A percentile compares a stretch with the other conserved stretches of the same genome.
Conservation (phyloP, 2,329 filamentous ascomycete genomes). For the Dothiorella sarmentorum region DNA sequence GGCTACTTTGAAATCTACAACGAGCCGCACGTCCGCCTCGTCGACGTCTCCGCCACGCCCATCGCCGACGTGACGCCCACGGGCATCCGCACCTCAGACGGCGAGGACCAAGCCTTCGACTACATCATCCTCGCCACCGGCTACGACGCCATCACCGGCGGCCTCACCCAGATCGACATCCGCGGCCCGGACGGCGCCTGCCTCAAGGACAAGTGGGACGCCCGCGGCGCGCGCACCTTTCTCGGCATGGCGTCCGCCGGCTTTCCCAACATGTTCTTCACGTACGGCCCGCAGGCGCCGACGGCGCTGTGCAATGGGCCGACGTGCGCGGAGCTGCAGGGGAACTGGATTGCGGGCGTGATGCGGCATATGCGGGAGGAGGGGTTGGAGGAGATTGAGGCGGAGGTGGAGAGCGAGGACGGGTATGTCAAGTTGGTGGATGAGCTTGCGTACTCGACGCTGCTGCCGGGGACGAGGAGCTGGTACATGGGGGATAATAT, state of each 20-base stretch:
- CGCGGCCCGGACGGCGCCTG: slow-evolving; percentile 26
- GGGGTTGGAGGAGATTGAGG: slow-evolving; percentile 51
- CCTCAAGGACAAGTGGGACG: slow-evolving; percentile 20
- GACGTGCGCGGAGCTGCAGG: slow-evolving; percentile 53
- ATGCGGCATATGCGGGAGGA: slow-evolving; percentile 50
- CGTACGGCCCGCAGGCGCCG: slow-evolving; percentile 52
- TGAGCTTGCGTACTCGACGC: slow-evolving; percentile 44
- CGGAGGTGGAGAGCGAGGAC: slow-evolving; percentile 44
- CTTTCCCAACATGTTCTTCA: slow-evolving; percentile 46
- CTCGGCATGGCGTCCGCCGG: slow-evolving; percentile 38
- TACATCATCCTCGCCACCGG: slow-evolving; percentile 48
- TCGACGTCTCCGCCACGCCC: slow-evolving; percentile 35
- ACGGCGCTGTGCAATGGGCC: slow-evolving; percentile 58
- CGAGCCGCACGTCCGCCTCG: slow-evolving; percentile 46
- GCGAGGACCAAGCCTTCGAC: slow-evolving; percentile 51
- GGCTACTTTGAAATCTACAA: slow-evolving; percentile 40
- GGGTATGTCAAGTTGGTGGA: slow-evolving; percentile 51
- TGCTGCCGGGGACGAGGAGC: slow-evolving; percentile 50
- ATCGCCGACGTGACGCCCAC: slow-evolving; percentile 48
- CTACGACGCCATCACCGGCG: slow-evolving; percentile 41
- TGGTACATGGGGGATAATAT: slow-evolving; percentile 58
- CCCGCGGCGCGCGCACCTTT: slow-evolving; percentile 27
- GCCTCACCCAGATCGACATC: slow-evolving; percentile 37
- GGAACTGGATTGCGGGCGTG: slow-evolving; percentile 52
- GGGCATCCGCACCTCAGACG: slow-evolving; percentile 48